These are phyloP conservation scores for Ophiostoma angusticollis DNA, from an alignment of 2,329 filamentous ascomycete species.

Conservation along the genomic window DNA sequence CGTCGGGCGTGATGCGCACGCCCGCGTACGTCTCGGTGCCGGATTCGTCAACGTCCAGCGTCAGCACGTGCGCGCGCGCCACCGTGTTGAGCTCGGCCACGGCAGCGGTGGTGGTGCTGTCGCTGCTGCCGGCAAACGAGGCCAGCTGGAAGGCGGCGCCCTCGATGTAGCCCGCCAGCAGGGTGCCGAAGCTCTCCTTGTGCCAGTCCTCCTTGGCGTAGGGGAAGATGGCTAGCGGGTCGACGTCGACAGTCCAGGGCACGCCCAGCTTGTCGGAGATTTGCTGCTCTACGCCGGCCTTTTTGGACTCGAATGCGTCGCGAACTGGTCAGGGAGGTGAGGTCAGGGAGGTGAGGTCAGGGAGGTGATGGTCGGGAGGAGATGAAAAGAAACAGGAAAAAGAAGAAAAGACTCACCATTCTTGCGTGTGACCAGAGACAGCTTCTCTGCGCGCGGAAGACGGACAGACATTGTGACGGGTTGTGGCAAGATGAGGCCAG, in stretches of 20 bases:
- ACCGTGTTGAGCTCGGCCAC: constrained; percentile 33
- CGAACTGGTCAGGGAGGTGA: constrained; percentile 35
- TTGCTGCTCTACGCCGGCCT: constrained; percentile 28
- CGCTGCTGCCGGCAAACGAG: constrained; percentile 2
- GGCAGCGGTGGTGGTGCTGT: constrained; percentile 22
- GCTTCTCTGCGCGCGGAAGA: constrained; percentile 35
- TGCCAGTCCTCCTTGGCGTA: constrained; percentile 30
- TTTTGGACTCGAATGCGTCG: constrained; percentile 38
- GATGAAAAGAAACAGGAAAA: neutral
- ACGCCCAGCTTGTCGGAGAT: constrained; percentile 33
- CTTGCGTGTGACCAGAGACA: constrained; percentile 38
- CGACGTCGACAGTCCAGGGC: constrained; percentile 37
- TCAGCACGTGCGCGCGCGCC: constrained; percentile 29
- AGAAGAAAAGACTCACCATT: constrained; percentile 26
- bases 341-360: too few species aligned
- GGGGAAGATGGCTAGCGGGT: constrained; percentile 33
- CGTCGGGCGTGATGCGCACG: constrained; percentile 15
- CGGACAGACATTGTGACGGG: too few species aligned
- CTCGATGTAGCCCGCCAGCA: constrained; percentile 28
- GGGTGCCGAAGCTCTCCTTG: constrained; percentile 29
- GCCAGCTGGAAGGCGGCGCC: constrained; percentile 7
- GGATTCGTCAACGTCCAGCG: constrained; percentile 32
- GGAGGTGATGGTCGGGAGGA: neutral
- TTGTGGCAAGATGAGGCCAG: too few species aligned
- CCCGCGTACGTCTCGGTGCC: constrained; percentile 30